phyloP scores from a whole-genome alignment of 2,329 filamentous ascomycete species.

The Diaporthe sp. region DNA sequence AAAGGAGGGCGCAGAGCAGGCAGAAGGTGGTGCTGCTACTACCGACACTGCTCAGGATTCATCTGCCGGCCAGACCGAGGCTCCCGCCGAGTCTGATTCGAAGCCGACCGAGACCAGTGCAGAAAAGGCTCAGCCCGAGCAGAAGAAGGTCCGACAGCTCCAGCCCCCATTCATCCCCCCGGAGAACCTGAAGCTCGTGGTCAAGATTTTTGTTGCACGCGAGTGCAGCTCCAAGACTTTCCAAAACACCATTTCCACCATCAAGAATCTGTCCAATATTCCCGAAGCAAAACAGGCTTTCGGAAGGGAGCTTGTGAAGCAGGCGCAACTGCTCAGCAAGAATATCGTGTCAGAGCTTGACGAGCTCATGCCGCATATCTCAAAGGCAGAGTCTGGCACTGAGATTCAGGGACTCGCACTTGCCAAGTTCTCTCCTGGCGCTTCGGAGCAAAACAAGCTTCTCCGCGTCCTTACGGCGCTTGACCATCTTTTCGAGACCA shows the following conservation, averaged over 20 bases:
- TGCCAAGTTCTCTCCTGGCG: slow-evolving; percentile 94
- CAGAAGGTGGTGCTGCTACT: slow-evolving; percentile 30
- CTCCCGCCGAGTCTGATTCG: slow-evolving; percentile 45
- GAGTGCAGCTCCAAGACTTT: slow-evolving; percentile 99
- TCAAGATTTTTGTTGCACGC: slow-evolving; percentile 94
- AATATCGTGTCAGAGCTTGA: slow-evolving; percentile 87
- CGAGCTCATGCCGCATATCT: slow-evolving; percentile 86
- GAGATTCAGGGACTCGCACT: slow-evolving; percentile 96
- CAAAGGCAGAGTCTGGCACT: slow-evolving; percentile 86
- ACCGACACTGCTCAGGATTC: slow-evolving; percentile 31
- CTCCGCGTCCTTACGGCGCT: slow-evolving; percentile 91
- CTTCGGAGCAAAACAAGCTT: slow-evolving; percentile 96
- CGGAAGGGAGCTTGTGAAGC: slow-evolving; percentile 89
- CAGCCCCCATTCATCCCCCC: slow-evolving; percentile 88
- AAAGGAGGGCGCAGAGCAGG: slow-evolving; percentile 40
- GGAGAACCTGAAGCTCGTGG: slow-evolving; percentile 90
- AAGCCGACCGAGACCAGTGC: slow-evolving; percentile 34
- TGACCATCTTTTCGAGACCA: slow-evolving; percentile 92
- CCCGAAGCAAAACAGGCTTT: slow-evolving; percentile 90
- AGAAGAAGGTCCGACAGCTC: slow-evolving; percentile 68
- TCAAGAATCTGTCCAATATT: slow-evolving; percentile 96
- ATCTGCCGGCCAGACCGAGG: not conserved
- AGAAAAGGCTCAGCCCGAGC: slow-evolving; percentile 52
- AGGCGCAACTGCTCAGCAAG: slow-evolving; percentile 86
- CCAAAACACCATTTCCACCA: slow-evolving; percentile 96